A percentile compares a stretch with the other conserved stretches of the same genome.
phyloP scores from a whole-genome alignment of 2,329 filamentous ascomycete species.

The Tympanopsis confertula region DNA sequence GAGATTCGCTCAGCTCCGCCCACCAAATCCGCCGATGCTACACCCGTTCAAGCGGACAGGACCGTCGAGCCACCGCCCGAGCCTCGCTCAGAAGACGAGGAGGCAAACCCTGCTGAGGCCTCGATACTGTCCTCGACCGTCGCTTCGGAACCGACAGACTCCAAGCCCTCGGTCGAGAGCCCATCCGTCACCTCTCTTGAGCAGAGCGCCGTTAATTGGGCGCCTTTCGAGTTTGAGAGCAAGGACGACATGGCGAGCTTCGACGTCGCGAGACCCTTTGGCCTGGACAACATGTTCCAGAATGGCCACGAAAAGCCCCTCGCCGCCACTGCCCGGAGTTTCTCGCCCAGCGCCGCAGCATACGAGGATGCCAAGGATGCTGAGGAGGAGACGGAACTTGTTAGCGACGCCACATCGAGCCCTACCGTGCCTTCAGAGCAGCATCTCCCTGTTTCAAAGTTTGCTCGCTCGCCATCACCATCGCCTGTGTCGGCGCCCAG shows the following conservation, averaged over 20 bases:
- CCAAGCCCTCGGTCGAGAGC: conserved; percentile 24
- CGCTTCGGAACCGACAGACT: conserved; percentile 37
- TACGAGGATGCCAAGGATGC: conserved; percentile 14
- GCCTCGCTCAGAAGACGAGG: conserved; percentile 25
- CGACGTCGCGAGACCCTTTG: conserved; percentile 36
- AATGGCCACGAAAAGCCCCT: conserved; percentile 43
- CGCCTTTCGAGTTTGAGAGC: conserved; percentile 48
- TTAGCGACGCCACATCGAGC: neutral
- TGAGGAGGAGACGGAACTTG: conserved; percentile 8
- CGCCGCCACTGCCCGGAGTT: conserved; percentile 62
- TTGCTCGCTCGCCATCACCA: conserved; percentile 17
- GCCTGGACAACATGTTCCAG: conserved; percentile 25
- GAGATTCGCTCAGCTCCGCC: neutral
- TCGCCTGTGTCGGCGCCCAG: conserved; percentile 14
- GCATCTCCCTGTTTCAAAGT: conserved; percentile 17
- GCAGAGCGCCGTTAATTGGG: conserved; percentile 37
- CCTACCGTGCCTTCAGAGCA: conserved; percentile 7
- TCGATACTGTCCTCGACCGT: conserved; percentile 41
- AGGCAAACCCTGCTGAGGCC: conserved; percentile 25
- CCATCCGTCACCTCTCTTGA: conserved; percentile 39
- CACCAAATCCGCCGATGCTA: neutral
- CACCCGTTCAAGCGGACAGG: conserved; percentile 6
- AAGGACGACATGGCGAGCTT: conserved; percentile 35
- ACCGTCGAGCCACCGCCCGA: conserved; percentile 3
- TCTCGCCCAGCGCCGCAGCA: conserved; percentile 32